Evolutionary conservation across 768 basidiomycete species (phyloP).

Genomic region (Hericium rajendrae): DNA sequence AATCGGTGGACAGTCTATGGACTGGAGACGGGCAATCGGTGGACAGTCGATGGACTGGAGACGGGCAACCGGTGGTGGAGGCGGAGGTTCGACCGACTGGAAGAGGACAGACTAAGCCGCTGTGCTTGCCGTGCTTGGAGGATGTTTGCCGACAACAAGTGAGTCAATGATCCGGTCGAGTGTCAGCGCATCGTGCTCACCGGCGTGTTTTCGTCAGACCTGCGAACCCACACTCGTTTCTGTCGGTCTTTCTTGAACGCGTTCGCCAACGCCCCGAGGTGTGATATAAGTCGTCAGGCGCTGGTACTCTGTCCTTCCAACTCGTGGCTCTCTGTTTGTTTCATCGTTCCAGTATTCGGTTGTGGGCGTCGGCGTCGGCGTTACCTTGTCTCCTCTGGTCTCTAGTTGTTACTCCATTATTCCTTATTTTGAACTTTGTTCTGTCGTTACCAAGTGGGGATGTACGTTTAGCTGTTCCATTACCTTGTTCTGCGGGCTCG

Average conservation of each 20-base stretch:
- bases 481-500: no score
- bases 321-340: no score
- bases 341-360: not conserved
- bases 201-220: not conserved
- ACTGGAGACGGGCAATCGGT: not conserved
- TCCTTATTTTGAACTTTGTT: no score
- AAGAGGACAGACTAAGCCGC: not conserved
- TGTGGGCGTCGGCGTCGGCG: not conserved
- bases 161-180: not conserved
- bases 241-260: not conserved
- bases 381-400: not conserved
- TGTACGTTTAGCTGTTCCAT: no score
- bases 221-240: not conserved
- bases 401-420: not conserved
- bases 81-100: conserved; percentile 7
- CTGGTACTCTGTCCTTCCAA: no score
- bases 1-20: conserved; percentile 2
- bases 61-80: conserved; percentile 8
- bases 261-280: not conserved
- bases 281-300: not conserved
- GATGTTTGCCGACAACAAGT: not conserved
- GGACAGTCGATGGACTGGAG: not conserved
- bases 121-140: not conserved
- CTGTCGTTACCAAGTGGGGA: no score
- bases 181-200: not conserved